Evolutionary conservation across 1,139 yeast species (phyloP), one percentile per base, ranked within the genome.

Genomic region (Pichia sp.): DNA sequence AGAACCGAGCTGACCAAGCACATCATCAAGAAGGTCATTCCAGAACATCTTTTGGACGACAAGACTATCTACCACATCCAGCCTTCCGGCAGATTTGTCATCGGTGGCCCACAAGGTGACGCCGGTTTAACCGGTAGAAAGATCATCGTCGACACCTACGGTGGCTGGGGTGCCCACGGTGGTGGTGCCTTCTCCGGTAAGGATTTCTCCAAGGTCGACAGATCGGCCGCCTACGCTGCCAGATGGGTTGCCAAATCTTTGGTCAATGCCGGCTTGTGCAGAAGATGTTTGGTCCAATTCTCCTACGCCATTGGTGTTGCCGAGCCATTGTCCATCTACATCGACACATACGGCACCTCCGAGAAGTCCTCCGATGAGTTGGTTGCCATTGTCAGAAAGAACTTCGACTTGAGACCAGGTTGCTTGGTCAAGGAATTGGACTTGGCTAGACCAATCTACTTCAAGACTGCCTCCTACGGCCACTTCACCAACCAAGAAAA

Each of bases 151-250:
- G 99, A 93, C 76, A 95, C 99, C 61, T 93, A 93, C 78, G 99
- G 99, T 80, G 99, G 99, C 68, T 95, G 99, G 95, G 97, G 99
- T 76, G 98, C 99, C 68, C 99, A 93, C 81, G 99, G 99, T 78
- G 99, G 99, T 82, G 99, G 99, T 83, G 99, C 99, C 62, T 93
- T 95, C 90, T 87, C 96, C 60, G 99, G 99, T 76, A 93, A 93
- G 82, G 99, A 93, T 76, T 93, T 89, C 87, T 89, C 98, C 72
- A 93, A 93, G 83, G 99, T 93, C 70, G 99, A 93, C 76, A 89
- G 99, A 81, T 93, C 99, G 62, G 99, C 99, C 70, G 99, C 99
- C 63, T 93, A 93, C 72, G 98, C 99, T 69, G 99, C 99, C 66
- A 90, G 99, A 81, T 95, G 99, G 99, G 97, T 93, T 66, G 99